Evolutionary conservation across 441 rosid genomes (phyloP).

Genomic region (Mallotus japonicus): DNA sequence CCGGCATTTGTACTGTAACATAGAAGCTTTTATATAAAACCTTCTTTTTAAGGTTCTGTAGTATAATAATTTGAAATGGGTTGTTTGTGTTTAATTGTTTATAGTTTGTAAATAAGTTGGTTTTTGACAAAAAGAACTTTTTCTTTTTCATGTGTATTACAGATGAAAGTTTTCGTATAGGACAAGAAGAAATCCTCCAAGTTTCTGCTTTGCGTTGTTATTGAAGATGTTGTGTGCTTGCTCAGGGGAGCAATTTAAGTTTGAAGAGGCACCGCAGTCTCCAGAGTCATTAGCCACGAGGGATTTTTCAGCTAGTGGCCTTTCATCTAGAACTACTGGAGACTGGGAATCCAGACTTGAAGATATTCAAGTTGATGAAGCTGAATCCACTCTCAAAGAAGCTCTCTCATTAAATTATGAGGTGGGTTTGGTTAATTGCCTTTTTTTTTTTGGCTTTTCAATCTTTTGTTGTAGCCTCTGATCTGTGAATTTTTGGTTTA

Average conservation of each 20-base stretch:
- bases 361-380: slow-evolving; percentile 83
- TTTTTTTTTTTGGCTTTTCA: neutral
- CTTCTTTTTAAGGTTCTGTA: neutral
- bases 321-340: slow-evolving; percentile 64
- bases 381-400: slow-evolving; percentile 87
- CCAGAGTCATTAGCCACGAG: slow-evolving; percentile 90
- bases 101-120: neutral
- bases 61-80: neutral
- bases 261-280: slow-evolving; percentile 82
- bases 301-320: slow-evolving; percentile 85
- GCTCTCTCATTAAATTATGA: slow-evolving; percentile 96
- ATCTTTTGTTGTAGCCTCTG: neutral
- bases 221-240: slow-evolving; percentile 88
- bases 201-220: slow-evolving; percentile 11
- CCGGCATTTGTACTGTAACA: slow-evolving; percentile 3
- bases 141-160: slow-evolving; percentile 10
- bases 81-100: neutral
- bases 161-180: slow-evolving; percentile 12
- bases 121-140: neutral
- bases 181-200: neutral
- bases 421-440: slow-evolving; percentile 35
- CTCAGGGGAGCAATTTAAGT: slow-evolving; percentile 88
- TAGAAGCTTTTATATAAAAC: neutral
- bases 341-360: slow-evolving; percentile 82
- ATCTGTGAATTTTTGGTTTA: neutral